Conservation (phyloP, 768 basidiomycete species). For the Russula virescens region DNA sequence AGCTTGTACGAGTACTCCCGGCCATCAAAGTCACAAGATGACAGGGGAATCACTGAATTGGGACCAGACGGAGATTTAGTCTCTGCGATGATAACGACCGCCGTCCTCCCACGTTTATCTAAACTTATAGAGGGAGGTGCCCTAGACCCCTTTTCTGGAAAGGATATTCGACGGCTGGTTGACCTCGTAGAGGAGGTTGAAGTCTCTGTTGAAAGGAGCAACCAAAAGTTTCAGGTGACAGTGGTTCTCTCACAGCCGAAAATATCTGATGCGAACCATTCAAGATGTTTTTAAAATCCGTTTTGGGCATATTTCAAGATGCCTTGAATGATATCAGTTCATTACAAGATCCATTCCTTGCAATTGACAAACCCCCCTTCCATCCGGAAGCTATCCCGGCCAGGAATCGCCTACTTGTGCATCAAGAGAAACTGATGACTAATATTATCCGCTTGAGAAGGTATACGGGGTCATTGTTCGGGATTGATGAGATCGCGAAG, state of each 20-base stretch:
- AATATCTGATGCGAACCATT: constrained; percentile 4
- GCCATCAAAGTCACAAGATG: constrained; percentile 23
- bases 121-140: constrained; percentile 74
- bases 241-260: background rate
- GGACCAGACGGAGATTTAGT: constrained; percentile 86
- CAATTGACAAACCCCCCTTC: constrained; percentile 45
- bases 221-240: constrained; percentile 58
- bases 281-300: constrained; percentile 55
- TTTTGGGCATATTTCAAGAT: constrained; percentile 46
- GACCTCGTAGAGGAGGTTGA: constrained; percentile 81
- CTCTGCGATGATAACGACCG: constrained; percentile 81
- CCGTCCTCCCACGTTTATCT: constrained; percentile 67
- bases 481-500: constrained; percentile 47
- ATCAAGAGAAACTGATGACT: constrained; percentile 63
- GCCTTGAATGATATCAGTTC: constrained; percentile 49
- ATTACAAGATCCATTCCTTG: constrained; percentile 46
- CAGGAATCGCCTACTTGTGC: constrained; percentile 60
- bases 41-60: constrained; percentile 49
- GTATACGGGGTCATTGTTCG: constrained; percentile 55
- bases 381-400: constrained; percentile 72
- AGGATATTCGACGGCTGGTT: constrained; percentile 53
- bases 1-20: constrained; percentile 70
- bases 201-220: constrained; percentile 59
- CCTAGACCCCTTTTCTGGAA: constrained; percentile 73
- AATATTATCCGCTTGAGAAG: constrained; percentile 77